Base-by-base conservation (phyloP, 2,329 filamentous ascomycete genomes). In the Cryphonectria naterciae region DNA sequence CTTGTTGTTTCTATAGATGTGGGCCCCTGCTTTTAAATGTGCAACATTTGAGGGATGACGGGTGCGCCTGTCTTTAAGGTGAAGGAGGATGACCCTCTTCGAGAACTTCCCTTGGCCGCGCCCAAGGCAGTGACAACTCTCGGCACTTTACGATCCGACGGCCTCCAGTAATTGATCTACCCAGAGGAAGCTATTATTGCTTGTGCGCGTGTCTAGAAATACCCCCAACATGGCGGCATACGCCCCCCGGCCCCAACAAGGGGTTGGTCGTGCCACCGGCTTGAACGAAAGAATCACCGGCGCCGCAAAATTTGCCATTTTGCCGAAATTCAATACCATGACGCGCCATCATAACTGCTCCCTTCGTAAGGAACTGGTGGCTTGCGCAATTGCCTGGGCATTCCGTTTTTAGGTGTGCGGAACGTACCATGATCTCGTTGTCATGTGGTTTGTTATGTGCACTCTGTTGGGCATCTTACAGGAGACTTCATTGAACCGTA, bases 1-100 rank as follows among this genome's bases (percentile, higher is more conserved):
- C 68, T 43, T 2, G 15, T 37, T 39, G 62, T 69, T 67, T 65
- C 60, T 37, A 39, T 37, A 39, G 35, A 41, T 41, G 32, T 41
- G 39, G 46, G 25, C 17, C 28, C 60, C 46, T 61, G 41, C 52
- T n/a, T 43, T 63, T 3, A 61, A 32, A 61, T n/a, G 19, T 32
- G 19, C 35, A 32, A 32, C 25, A 15, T 2, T 8, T 35, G 25
- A 28, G 13, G 17, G 6, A 32, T 58, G 54, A 8, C n/a, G 13
- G 10, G 19, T n/a, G 28, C 32, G 52, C 4, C 25, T 56, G 52
- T 32, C 13, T 17, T 17, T 4, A 32, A 25, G 62, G 22, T 39
- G 58, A 61, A 17, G 22, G 8, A 13, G 56, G 11, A 8, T 22
- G 41, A 17, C 13, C 15, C 15, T 17, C 19, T 28, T 35, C 15